Evolutionary conservation across 306 rosid genomes (phyloP).

Genomic region (Vachellia pachyceras): DNA sequence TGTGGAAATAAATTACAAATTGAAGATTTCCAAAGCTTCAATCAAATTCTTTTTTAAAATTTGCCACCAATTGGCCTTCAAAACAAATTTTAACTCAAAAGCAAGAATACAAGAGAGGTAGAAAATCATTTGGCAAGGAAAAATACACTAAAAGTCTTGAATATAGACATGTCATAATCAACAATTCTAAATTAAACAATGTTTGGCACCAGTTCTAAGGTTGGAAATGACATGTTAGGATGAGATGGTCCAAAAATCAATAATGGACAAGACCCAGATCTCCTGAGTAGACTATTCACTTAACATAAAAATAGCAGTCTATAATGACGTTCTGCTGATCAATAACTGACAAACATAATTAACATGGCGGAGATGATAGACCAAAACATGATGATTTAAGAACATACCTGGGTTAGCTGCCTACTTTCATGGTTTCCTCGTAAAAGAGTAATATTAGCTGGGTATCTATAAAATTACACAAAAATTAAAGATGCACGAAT

Average conservation of each 20-base stretch:
- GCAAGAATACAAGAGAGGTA: not conserved
- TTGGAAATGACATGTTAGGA: not conserved
- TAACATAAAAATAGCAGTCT: not conserved
- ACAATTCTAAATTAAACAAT: not conserved
- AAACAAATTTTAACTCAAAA: slow-evolving; percentile 6
- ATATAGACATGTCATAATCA: slow-evolving; percentile 14
- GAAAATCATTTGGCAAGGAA: not conserved
- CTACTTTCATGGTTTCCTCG: slow-evolving; percentile 99
- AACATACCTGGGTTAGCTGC: slow-evolving; percentile 87
- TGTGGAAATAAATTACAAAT: slow-evolving; percentile 5
- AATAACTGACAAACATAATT: not conserved
- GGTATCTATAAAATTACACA: slow-evolving; percentile 63
- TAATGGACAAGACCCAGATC: not conserved
- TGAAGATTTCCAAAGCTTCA: slow-evolving; percentile 1
- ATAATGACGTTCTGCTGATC: not conserved
- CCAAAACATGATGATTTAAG: slow-evolving; percentile 18
- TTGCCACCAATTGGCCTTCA: not conserved
- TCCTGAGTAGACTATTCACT: not conserved
- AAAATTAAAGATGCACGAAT: not conserved
- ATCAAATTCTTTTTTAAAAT: slow-evolving; percentile 2
- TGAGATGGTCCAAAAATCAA: not conserved
- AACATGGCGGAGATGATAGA: slow-evolving; percentile 1
- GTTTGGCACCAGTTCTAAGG: not conserved
- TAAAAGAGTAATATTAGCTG: slow-evolving; percentile 93
- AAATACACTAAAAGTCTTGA: slow-evolving; percentile 3